Evolutionary conservation across 208 protist species (phyloP), one percentile per base, ranked within the genome.

Genomic region (Leishmania guyanensis): DNA sequence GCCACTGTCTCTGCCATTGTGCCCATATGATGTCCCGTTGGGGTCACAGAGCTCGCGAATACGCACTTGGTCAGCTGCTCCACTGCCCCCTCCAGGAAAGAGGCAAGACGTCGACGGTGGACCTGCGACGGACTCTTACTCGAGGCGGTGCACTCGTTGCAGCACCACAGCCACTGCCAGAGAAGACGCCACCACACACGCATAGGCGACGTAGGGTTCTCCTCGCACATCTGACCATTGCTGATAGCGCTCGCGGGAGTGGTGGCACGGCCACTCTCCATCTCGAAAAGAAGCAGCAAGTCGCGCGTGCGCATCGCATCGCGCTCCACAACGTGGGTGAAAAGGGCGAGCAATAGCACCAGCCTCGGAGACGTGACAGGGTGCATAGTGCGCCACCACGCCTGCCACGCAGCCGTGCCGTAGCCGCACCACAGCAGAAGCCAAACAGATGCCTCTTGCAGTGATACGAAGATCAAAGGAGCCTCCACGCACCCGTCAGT

Each of bases 291-390:
- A 17, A 90, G 87, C 75, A 87, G 77, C 73, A 90, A 48, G 71
- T 93, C 91, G 33, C 81, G 77, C 39, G 85, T 84, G 26, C 84
- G 86, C 51, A 80, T 76, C 36, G 64, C 72, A 36, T 90, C 77
- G 8, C 68, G 58, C 46, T 93, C 85, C 76, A 93, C 85, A 62
- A 95, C 54, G 70, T 93, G 72, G 8, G 82, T 58, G 60, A 90
- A 92, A 36, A 90, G 70, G 2, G 89, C 71, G 46, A 94, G 77
- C 81, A 84, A 74, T 12, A 86, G 81, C 76, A 89, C 58, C 36
- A 91, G 50, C 36, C 48, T 73, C 29, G 77, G 75, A 5, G 29
- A 16, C 54, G 39, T 56, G n/a, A 33, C 74, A 53, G 36, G 2
- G 8, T 66, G 39, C 20, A 77, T 50, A 4, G 56, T 48, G 39